These are phyloP conservation scores for Urochloa ruziziensis DNA, from an alignment of 176 grass and related monocot species.

Conservation along the genomic window DNA sequence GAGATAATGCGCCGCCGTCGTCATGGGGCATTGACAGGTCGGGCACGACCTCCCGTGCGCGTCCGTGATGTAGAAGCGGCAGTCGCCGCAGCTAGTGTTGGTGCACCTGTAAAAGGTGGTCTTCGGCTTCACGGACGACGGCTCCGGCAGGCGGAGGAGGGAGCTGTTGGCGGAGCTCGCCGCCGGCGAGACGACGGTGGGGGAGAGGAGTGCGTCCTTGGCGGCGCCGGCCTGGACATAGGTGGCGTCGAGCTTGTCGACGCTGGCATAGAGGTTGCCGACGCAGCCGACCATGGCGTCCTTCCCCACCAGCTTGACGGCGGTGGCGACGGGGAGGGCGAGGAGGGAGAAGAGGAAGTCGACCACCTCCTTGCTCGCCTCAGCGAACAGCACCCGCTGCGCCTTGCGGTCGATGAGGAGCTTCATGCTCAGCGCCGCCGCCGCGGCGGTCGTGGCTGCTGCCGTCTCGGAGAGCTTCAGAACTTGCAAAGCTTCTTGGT, in stretches of 20 bases:
- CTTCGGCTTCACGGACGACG: background rate
- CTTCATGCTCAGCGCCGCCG: background rate
- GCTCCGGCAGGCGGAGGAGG: background rate
- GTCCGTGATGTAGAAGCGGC: background rate
- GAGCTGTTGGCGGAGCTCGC: background rate
- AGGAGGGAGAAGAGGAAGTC: conserved; percentile 33
- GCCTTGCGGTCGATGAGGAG: background rate
- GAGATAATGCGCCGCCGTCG: background rate
- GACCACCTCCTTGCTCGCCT: background rate
- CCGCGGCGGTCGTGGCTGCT: background rate
- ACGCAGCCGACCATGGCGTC: background rate
- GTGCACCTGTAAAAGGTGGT: background rate
- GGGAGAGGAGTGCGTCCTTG: conserved; percentile 18
- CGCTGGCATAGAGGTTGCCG: conserved; percentile 9
- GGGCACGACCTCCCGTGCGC: background rate
- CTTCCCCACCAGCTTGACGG: background rate
- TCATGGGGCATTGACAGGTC: background rate
- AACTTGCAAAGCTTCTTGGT: no score
- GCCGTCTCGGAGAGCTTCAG: background rate
- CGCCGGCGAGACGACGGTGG: background rate
- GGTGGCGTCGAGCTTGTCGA: conserved; percentile 8
- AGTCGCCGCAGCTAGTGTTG: accelerated
- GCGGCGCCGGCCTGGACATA: background rate
- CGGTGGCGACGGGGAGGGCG: background rate
- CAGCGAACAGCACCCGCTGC: conserved; percentile 3